Evolutionary conservation across 306 rosid genomes (phyloP).

Genomic region (Casuarina equisetifolia): DNA sequence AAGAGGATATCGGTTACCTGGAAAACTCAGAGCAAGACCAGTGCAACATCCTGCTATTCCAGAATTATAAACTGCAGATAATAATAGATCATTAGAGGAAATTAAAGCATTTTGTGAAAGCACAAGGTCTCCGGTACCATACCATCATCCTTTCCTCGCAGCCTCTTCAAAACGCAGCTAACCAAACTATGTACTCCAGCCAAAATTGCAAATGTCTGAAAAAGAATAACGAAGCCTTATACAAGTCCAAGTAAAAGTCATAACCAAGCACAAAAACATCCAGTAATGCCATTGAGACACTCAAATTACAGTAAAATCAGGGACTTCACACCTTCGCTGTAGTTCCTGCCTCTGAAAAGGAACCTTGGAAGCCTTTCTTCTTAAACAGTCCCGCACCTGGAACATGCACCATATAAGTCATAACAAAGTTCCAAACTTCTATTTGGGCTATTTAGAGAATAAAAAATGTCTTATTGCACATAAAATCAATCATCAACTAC

Average conservation of each 20-base stretch:
- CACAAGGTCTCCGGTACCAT: constrained; percentile 17
- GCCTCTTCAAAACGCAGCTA: constrained; percentile 81
- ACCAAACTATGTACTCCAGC: constrained; percentile 98
- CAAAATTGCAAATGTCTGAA: constrained; percentile 94
- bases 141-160: constrained; percentile 98
- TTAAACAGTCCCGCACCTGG: constrained; percentile 37
- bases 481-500: background rate
- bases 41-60: constrained; percentile 99
- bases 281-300: background rate
- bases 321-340: constrained; percentile 37
- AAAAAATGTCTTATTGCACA: background rate
- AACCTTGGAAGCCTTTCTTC: no score
- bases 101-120: background rate
- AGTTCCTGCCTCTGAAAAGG: no score
- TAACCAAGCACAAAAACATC: background rate
- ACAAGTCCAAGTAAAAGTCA: background rate
- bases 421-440: background rate
- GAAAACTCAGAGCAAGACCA: constrained; percentile 94
- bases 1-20: constrained; percentile 46
- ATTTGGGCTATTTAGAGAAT: background rate
- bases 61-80: constrained; percentile 54
- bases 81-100: constrained; percentile 17
- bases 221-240: constrained; percentile 5
- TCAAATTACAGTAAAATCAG: constrained; percentile 9
- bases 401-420: constrained; percentile 22